Evolutionary conservation across 176 grass and related monocot genomes (phyloP).

Genomic region (Hyparrhenia diplandra): DNA sequence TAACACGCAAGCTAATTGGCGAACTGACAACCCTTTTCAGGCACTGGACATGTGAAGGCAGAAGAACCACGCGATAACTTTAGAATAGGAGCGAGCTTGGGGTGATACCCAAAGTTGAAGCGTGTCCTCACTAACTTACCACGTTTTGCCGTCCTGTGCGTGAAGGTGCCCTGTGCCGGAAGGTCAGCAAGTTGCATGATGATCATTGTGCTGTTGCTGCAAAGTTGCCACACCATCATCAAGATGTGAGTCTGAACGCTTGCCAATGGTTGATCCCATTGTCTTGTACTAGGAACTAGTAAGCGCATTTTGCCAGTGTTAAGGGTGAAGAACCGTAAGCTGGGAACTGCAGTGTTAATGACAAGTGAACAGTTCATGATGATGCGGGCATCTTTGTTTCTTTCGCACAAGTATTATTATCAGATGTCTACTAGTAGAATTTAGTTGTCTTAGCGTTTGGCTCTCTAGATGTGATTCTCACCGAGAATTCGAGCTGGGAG

Average conservation of each 20-base stretch:
- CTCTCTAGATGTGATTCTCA: too few species aligned
- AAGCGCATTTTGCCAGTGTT: background rate
- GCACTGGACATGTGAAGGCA: conserved; percentile 38
- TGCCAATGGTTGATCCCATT: background rate
- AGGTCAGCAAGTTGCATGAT: background rate
- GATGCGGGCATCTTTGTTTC: too few species aligned
- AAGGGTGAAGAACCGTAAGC: background rate
- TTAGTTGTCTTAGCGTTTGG: too few species aligned
- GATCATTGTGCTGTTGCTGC: background rate
- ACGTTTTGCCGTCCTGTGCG: background rate
- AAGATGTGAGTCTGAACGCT: background rate
- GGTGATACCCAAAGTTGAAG: background rate
- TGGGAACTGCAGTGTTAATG: background rate
- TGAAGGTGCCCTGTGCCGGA: background rate
- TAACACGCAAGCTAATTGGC: background rate
- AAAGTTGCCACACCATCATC: too few species aligned
- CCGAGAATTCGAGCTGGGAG: too few species aligned
- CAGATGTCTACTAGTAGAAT: too few species aligned
- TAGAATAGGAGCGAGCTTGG: background rate
- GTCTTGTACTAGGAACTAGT: background rate
- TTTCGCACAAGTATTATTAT: too few species aligned
- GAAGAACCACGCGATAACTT: background rate
- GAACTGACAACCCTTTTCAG: background rate
- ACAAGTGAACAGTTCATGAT: too few species aligned
- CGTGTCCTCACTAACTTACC: background rate